Base-by-base conservation (phyloP, 768 basidiomycete species). In the Rhizopogon sp. region DNA sequence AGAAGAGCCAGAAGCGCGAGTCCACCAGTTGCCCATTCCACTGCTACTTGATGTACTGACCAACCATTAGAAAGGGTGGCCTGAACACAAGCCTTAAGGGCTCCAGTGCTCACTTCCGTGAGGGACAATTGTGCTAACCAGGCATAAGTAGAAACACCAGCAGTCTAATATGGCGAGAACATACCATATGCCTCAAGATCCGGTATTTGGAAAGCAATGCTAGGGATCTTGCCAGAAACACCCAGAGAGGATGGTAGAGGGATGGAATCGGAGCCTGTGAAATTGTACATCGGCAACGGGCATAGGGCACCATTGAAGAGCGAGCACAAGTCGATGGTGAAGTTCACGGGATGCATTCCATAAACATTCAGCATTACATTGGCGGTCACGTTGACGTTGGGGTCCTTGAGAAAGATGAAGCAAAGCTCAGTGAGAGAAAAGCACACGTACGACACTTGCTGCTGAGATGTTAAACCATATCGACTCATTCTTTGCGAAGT, bases 31-130 rank as follows among this genome's bases (percentile, higher is more conserved):
- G 80, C 74, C 89, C 91, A 96, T 61, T 84, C 80, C 11, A 93
- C 94, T 13, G 81, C 81, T 10, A 73, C 66, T 66, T 90, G 90
- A 56, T 82, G 83, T 1, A 84, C 80, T 1, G 93, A 90, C 80
- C 86, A 86, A 9, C 95, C 95, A 66, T 99, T 99, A 16, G 91
- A 87, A 10, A 98, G 75, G 2, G 93, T 95, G 16, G 93, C 83
- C 69, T 95, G 93, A 7, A 99, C 80, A 63, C 96, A 99, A 0
- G 93, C 92, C 52, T 87, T 90, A 58, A 90, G 76, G 7, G 82
- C 67, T 46, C 88, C 85, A 5, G 90, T 89, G 47, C 75, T 73
- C 33, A 83, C 79, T 58, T 90, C 83, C 2, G 75, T 80, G 40
- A 96, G 77, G 5, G 84, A 80, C 52, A 98, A 73, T 62, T 93